These are phyloP conservation scores for Hyphopichia homilentoma DNA, from an alignment of 805 yeast genomes.

Conservation along the genomic window DNA sequence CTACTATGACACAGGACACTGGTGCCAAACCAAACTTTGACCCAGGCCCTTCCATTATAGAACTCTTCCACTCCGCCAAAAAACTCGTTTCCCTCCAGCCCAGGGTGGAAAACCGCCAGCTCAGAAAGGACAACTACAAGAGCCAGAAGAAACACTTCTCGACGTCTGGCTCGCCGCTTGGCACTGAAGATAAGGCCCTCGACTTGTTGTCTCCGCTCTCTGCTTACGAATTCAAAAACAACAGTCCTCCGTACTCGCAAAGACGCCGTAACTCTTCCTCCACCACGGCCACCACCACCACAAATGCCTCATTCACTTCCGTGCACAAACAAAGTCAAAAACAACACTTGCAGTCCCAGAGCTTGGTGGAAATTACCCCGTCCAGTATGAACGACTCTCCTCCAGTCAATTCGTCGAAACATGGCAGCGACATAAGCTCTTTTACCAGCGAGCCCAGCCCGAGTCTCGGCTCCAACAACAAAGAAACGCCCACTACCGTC, in stretches of 20 bases:
- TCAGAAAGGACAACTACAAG: conserved; percentile 29
- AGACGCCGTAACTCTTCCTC: background rate
- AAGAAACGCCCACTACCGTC: conserved; percentile 14
- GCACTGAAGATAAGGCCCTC: conserved; percentile 15
- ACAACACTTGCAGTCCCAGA: background rate
- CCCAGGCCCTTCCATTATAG: conserved; percentile 32
- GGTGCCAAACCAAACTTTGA: background rate
- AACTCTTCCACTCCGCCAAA: conserved; percentile 40
- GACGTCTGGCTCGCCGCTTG: too few species aligned
- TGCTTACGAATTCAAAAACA: conserved; percentile 30
- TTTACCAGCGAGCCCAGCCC: background rate
- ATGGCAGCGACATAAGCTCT: conserved; percentile 3
- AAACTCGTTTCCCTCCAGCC: conserved; percentile 35
- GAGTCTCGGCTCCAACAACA: background rate
- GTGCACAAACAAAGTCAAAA: background rate
- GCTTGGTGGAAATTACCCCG: conserved; percentile 24
- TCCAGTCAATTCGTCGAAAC: conserved; percentile 10
- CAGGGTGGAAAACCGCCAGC: conserved; percentile 36
- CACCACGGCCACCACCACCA: conserved; percentile 1
- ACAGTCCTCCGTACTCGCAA: conserved; percentile 8
- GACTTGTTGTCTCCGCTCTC: conserved; percentile 40
- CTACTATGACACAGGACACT: too few species aligned
- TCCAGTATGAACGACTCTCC: conserved; percentile 27
- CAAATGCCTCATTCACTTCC: background rate
- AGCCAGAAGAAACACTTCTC: conserved; percentile 16